phyloP scores from a whole-genome alignment of 352 stramenopile genomes.

The Phytophthora ramorum region DNA sequence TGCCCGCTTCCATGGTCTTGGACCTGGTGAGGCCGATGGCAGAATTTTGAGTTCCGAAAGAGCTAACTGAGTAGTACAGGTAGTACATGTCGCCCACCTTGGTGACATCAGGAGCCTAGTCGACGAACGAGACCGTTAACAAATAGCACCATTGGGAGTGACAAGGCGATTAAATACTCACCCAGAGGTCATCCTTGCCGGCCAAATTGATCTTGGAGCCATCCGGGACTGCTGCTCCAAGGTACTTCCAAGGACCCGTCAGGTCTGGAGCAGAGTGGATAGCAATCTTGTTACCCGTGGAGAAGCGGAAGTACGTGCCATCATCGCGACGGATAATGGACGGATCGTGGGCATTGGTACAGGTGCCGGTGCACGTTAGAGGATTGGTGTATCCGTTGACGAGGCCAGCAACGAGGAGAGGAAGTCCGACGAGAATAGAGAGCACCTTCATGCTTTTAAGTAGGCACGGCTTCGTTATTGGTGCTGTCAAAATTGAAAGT shows the following conservation, averaged over 20 bases:
- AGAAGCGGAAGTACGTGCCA: slow-evolving; percentile 68
- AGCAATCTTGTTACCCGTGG: slow-evolving; percentile 56
- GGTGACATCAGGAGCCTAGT: slow-evolving; percentile 45
- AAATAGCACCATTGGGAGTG: background rate
- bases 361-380: slow-evolving; percentile 31
- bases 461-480: background rate
- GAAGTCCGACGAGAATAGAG: slow-evolving; percentile 12
- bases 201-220: slow-evolving; percentile 53
- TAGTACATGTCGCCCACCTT: slow-evolving; percentile 55
- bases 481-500: slow-evolving; percentile 11
- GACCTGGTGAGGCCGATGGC: slow-evolving; percentile 46
- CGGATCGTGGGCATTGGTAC: slow-evolving; percentile 56
- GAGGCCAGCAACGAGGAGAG: slow-evolving; percentile 19
- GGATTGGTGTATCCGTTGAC: slow-evolving; percentile 32
- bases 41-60: slow-evolving; percentile 49
- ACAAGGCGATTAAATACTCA: background rate
- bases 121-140: background rate
- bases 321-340: slow-evolving; percentile 56
- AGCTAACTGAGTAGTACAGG: slow-evolving; percentile 63
- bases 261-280: slow-evolving; percentile 53
- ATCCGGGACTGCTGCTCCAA: slow-evolving; percentile 46
- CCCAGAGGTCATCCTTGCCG: slow-evolving; percentile 57
- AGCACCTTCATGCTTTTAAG: background rate
- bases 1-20: slow-evolving; percentile 46
- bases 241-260: slow-evolving; percentile 52